phyloP scores from a whole-genome alignment of 2,329 filamentous ascomycete genomes.

The Alternaria angustiovoidea region DNA sequence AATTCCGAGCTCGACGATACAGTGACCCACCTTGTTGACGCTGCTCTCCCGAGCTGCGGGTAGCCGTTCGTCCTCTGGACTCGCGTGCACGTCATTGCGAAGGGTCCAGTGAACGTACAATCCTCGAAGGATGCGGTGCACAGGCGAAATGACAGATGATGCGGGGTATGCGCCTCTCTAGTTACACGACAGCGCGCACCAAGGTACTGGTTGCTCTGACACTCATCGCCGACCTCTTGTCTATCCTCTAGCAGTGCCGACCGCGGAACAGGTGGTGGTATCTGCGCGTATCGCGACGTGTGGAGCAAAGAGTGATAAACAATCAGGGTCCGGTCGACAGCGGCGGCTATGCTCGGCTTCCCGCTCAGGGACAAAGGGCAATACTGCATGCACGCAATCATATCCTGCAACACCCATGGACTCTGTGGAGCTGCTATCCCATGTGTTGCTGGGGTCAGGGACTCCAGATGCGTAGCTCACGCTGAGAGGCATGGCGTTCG shows the following conservation, averaged over 20 bases:
- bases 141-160: conserved; percentile 21
- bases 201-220: conserved; percentile 3
- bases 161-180: conserved; percentile 29
- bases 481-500: conserved; percentile 3
- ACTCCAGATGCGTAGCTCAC: conserved; percentile 11
- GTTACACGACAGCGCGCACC: conserved; percentile 18
- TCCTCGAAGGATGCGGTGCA: conserved; percentile 20
- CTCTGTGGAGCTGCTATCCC: conserved; percentile 13
- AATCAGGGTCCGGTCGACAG: conserved; percentile 16
- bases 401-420: conserved; percentile 21
- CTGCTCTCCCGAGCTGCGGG: conserved; percentile 21
- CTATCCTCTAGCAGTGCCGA: neutral
- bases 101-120: conserved; percentile 9
- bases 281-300: conserved; percentile 21
- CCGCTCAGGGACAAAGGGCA: conserved; percentile 19
- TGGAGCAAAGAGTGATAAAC: conserved; percentile 6
- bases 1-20: conserved; percentile 5
- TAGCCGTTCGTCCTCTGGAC: conserved; percentile 22
- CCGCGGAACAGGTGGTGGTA: neutral
- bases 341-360: conserved; percentile 33
- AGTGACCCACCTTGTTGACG: conserved; percentile 7
- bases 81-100: conserved; percentile 25
- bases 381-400: conserved; percentile 28
- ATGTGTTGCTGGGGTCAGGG: conserved; percentile 9
- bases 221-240: neutral